Base-by-base conservation (phyloP, 2,329 filamentous ascomycete species). In the Trichophyton verrucosum region DNA sequence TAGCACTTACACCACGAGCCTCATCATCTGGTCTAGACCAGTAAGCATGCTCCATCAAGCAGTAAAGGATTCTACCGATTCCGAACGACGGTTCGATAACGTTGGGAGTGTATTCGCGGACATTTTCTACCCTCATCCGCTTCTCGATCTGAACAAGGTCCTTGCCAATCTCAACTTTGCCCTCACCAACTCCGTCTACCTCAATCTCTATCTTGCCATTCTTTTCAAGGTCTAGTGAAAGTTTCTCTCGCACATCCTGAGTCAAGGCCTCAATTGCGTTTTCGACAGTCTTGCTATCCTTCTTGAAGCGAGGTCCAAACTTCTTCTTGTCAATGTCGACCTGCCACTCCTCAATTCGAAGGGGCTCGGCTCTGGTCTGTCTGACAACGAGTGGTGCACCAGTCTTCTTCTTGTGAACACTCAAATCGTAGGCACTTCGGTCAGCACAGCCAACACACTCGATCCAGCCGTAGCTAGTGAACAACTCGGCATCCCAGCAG, bases 391-490 rank as follows among this genome's bases (percentile, higher is more conserved):
- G 81, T 47, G 91, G 86, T 13, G 88, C 86, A 62, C 90, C 91
- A 36, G 94, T 97, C 79, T 90, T 91, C 77, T 96, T 92, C 72
- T 87, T 86, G 76, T 97, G 94, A 8, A 96, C 91, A 40, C 84
- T 87, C 73, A 97, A 75, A 75, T 99, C 94, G 74, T 96, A 99
- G 20, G 94, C 94, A 72, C 89, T 95, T 69, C 94, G 85, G 73
- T 96, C 92, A 63, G 94, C 94, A 74, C 94, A 97, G 64, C 94
- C 94, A 69, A 97, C 92, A 74, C 92, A 97, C 79, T 99, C 94
- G 65, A 97, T 89, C 94, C 94, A 99, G 73, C 94, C 94, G 70
- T 91, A 91, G 64, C 88, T 91, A 61, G 89, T 97, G 64, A 88
- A 80, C 60, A 99, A 79, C 75, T 99, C 94, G 13, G 91, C 92